Evolutionary conservation across 148 eudicot species (phyloP), one percentile per base, ranked within the genome.

Genomic region (Silene uniflora): DNA sequence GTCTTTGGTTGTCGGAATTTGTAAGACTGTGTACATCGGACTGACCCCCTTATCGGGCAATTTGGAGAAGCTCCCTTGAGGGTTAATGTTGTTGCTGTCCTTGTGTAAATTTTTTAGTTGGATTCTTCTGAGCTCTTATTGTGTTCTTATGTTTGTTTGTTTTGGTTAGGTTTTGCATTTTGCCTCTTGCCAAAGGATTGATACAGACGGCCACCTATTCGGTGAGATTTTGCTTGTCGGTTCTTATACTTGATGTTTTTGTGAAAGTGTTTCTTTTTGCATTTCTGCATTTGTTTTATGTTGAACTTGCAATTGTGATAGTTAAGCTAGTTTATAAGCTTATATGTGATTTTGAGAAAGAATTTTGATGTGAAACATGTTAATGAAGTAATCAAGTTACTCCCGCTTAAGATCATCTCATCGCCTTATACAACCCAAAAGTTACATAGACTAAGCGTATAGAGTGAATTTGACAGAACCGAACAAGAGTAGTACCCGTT

Each of bases 131-230:
- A 39, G 44, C 9, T 39, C 44, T 39, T 39, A 39, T 39, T 39
- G 8, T 62, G 22, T n/a, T 14, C 11, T 23, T 12, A 17, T 16
- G 6, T 55, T 56, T 19, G 0, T 11, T 24, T 16, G 10, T 54
- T 56, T 27, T 0, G 0, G 1, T 65, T 69, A 81, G 84, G 84
- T 82, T 82, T 64, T 82, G 84, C 68, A 24, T 82, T 13, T 74
- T 74, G 11, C 84, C 84, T 74, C 62, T 82, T 32, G 81, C 84
- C 0, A 74, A 78, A 78, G 75, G 67, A 62, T 69, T 82, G 61
- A 46, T 77, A 24, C 46, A 70, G 0, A 14, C 73, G 39, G 78
- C 77, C 14, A 70, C 84, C 19, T 58, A 55, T 4, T 82, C 81
- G 78, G 84, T 82, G 35, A 35, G 58, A 39, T 44, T 23, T 23